These are phyloP conservation scores for Lentinula sp. DNA, from an alignment of 768 basidiomycete species.

Conservation along the genomic window DNA sequence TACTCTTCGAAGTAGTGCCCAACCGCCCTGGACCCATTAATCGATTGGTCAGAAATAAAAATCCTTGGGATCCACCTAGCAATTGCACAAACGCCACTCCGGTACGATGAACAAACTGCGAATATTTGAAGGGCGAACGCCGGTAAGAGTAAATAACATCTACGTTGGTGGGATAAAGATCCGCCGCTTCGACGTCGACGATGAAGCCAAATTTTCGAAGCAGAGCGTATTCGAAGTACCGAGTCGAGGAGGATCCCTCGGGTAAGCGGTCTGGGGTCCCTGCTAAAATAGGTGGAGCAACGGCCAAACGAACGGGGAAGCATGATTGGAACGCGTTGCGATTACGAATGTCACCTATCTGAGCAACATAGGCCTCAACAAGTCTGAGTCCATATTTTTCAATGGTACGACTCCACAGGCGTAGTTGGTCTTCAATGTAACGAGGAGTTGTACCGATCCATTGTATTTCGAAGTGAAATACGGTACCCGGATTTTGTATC, in stretches of 20 bases:
- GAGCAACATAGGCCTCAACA: constrained; percentile 89
- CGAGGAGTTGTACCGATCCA: constrained; percentile 95
- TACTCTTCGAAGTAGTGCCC: constrained; percentile 47
- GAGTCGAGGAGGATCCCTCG: constrained; percentile 56
- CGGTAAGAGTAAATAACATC: constrained; percentile 91
- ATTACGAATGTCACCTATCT: constrained; percentile 81
- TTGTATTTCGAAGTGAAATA: constrained; percentile 95
- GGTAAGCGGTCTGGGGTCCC: constrained; percentile 65
- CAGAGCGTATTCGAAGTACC: constrained; percentile 80
- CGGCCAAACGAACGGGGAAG: constrained; percentile 71
- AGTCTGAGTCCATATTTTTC: constrained; percentile 88
- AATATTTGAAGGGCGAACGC: constrained; percentile 66
- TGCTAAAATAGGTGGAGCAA: constrained; percentile 66
- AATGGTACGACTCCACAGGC: constrained; percentile 74
- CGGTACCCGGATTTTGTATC: constrained; percentile 90
- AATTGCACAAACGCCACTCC: constrained; percentile 92
- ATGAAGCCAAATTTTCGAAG: constrained; percentile 78
- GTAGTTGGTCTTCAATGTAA: constrained; percentile 83
- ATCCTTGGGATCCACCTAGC: constrained; percentile 70
- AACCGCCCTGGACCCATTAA: constrained; percentile 69
- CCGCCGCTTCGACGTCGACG: constrained; percentile 73
- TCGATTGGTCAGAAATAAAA: constrained; percentile 86
- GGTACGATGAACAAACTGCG: constrained; percentile 88
- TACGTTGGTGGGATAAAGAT: constrained; percentile 72
- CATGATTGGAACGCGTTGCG: constrained; percentile 91